These are phyloP conservation scores for Akebia trifoliata DNA, from an alignment of 164 flowering plant species.

Conservation along the genomic window DNA sequence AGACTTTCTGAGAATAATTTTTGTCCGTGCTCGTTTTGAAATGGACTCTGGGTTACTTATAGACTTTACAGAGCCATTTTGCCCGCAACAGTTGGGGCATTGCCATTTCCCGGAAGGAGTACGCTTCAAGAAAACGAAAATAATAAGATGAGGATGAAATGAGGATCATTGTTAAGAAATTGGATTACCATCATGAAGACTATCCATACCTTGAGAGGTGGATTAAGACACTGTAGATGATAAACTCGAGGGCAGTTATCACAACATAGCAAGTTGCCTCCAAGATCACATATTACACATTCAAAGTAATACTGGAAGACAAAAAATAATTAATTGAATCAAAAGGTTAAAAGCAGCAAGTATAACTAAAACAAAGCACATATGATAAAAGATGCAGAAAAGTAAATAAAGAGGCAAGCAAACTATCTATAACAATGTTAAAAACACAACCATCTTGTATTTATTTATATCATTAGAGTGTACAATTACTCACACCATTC, in stretches of 20 bases:
- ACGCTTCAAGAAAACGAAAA: constrained; percentile 40
- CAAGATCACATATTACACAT: constrained; percentile 91
- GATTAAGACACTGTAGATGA: constrained; percentile 93
- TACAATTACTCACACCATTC: not conserved
- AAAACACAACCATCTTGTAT: not conserved
- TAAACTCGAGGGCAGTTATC: constrained; percentile 91
- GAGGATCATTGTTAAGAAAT: not conserved
- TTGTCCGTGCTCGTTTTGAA: constrained; percentile 64
- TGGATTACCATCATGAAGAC: not conserved
- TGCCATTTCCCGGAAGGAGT: constrained; percentile 88
- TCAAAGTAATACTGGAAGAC: constrained; percentile 82
- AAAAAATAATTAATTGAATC: constrained; percentile 5
- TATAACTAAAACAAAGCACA: not conserved
- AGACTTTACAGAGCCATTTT: constrained; percentile 38
- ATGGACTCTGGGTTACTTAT: constrained; percentile 34
- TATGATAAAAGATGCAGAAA: not conserved
- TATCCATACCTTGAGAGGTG: constrained; percentile 83
- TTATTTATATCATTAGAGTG: constrained; percentile 1
- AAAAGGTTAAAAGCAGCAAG: not conserved
- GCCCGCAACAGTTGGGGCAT: constrained; percentile 65
- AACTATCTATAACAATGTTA: not conserved
- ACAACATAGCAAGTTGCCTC: constrained; percentile 94
- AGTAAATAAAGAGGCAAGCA: not conserved
- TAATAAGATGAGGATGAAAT: not conserved
- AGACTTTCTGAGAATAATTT: constrained; percentile 32